These are phyloP conservation scores for Hyphopichia pseudoburtonii DNA, from an alignment of 1,139 yeast genomes.

Conservation along the genomic window DNA sequence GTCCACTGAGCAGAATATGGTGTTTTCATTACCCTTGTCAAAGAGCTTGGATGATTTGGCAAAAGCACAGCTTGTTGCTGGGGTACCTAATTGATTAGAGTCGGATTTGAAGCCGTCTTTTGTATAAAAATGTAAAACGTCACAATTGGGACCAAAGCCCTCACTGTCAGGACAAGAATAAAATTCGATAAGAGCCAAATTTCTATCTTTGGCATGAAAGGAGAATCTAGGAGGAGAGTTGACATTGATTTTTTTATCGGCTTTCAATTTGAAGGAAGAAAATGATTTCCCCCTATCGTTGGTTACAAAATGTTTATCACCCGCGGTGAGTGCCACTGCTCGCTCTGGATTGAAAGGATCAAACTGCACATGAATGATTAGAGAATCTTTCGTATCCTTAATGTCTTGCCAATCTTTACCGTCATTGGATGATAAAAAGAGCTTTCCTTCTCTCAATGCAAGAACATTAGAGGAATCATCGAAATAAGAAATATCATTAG, in stretches of 20 bases:
- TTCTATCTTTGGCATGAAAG: conserved; percentile 43
- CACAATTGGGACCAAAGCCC: conserved; percentile 28
- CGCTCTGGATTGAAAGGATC: conserved; percentile 47
- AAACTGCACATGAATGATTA: conserved; percentile 29
- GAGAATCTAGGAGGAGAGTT: conserved; percentile 18
- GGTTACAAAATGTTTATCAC: conserved; percentile 48
- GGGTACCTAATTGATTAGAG: conserved; percentile 35
- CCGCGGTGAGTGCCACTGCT: conserved; percentile 52
- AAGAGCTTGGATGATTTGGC: conserved; percentile 45
- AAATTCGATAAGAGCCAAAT: conserved; percentile 40
- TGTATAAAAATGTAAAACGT: conserved; percentile 44
- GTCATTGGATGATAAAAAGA: conserved; percentile 53
- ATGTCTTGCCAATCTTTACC: conserved; percentile 55
- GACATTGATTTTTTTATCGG: conserved; percentile 9
- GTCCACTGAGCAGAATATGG: conserved; percentile 51
- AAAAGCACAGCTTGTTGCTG: conserved; percentile 49
- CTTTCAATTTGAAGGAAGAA: conserved; percentile 38
- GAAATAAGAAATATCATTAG: conserved; percentile 38
- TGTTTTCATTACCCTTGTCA: conserved; percentile 36
- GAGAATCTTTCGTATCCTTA: conserved; percentile 25
- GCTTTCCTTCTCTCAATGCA: conserved; percentile 27
- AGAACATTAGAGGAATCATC: conserved; percentile 57
- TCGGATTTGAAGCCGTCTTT: conserved; percentile 51
- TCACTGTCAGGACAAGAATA: conserved; percentile 33
- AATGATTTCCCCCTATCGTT: conserved; percentile 60